phyloP scores from a whole-genome alignment of 495 filamentous ascomycete species.

The Saxophila tyrrhenica region DNA sequence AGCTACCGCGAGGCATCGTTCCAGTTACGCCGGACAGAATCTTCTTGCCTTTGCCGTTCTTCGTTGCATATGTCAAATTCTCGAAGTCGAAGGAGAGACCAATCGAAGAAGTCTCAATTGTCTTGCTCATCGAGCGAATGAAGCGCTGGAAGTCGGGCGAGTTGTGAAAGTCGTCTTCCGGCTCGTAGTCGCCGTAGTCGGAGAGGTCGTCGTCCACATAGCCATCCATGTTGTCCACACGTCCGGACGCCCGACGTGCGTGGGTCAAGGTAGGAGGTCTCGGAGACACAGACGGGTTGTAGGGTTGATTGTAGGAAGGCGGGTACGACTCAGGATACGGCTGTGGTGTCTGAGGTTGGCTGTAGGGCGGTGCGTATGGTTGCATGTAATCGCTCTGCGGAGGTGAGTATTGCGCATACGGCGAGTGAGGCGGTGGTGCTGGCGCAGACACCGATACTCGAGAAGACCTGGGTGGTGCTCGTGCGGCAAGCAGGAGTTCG shows the following conservation, averaged over 20 bases:
- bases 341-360: not conserved
- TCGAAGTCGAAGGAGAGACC: constrained; percentile 39
- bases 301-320: not conserved
- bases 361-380: not conserved
- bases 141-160: constrained; percentile 27
- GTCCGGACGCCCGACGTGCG: constrained; percentile 8
- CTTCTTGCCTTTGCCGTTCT: constrained; percentile 29
- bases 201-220: constrained; percentile 8
- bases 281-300: not conserved
- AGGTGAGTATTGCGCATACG: not conserved
- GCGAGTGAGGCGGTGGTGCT: not conserved
- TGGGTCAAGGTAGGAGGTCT: constrained; percentile 1
- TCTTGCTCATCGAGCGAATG: constrained; percentile 39
- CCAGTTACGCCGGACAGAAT: constrained; percentile 42
- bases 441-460: constrained; percentile 7
- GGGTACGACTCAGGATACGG: not conserved
- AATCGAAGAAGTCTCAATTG: constrained; percentile 37
- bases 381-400: not conserved
- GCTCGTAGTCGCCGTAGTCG: constrained; percentile 20
- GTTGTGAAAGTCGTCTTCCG: constrained; percentile 23
- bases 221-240: constrained; percentile 19
- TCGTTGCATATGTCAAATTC: constrained; percentile 36
- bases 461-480: not conserved
- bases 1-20: constrained; percentile 38
- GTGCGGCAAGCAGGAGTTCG: not conserved